Evolutionary conservation across 2,329 filamentous ascomycete genomes (phyloP), one percentile per base, ranked within the genome.

Genomic region (Westerdykella sp.): DNA sequence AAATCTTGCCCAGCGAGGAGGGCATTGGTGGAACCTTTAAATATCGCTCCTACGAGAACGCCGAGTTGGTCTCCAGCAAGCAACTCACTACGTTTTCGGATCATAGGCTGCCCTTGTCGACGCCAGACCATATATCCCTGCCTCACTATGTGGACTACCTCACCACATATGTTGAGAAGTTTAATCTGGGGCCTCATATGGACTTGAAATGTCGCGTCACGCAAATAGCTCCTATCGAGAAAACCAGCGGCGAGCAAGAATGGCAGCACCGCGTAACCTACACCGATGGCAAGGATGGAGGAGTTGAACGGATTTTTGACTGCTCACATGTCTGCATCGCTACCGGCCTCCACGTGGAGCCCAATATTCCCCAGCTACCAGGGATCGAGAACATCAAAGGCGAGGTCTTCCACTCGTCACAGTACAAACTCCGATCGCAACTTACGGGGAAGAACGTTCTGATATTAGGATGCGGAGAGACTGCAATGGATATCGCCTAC

Each of bases 51-150:
- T 77, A 76, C 41, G 71, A 75, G 42, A 70, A 74, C 28, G 70
- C 73, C 1, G 73, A 76, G 67, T 64, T 75, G 1, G 73, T 76
- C 1, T 73, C 70, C 1, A 75, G 72, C 3, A 74, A 74, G 47
- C 73, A 74, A 35, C 61, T 77, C 7, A 76, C 73, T 0, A 60
- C 69, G 14, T 77, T 76, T 47, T 76, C 73, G 1, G 73, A 76
- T 48, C 73, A 72, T 45, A 67, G 73, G 1, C 63, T 71, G 2
- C 58, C 69, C 1, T 39, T 59, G 1, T 63, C 71, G 9, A 65
- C 65, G 1, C 67, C 72, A 6, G 59, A 64, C 39, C 58, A 62
- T 37, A 59, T 63, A 22, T 59, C 59, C 2, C 44, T 62, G 14
- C 59, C 57, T 1, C 55, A 62, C 41, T 63, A 64, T 43, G 60